Conservation (phyloP, 2,329 filamentous ascomycete genomes). For the Pseudodiploospora longispora region DNA sequence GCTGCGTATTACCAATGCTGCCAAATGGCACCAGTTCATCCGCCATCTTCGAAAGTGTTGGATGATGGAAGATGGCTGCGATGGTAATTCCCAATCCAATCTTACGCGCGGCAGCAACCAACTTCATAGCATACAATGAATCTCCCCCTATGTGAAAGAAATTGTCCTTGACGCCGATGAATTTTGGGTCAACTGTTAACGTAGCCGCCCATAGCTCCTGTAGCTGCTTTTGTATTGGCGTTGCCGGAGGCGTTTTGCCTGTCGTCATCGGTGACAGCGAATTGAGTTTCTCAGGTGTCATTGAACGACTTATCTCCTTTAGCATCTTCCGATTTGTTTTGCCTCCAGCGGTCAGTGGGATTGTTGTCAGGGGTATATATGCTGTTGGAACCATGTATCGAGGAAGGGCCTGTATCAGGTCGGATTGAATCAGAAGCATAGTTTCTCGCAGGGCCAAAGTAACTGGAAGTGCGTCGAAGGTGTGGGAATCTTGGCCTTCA, state of each 20-base stretch:
- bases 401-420: constrained; percentile 6
- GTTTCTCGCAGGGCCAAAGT: background rate
- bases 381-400: constrained; percentile 14
- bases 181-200: background rate
- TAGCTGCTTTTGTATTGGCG: background rate
- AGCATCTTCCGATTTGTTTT: constrained; percentile 12
- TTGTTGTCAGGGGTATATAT: constrained; percentile 7
- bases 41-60: background rate
- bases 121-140: constrained; percentile 35
- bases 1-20: background rate
- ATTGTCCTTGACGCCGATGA: constrained; percentile 22
- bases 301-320: constrained; percentile 3
- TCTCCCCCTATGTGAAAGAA: constrained; percentile 37
- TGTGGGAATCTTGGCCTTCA: background rate
- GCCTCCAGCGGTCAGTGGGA: constrained; percentile 11
- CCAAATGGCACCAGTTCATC: background rate
- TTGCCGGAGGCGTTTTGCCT: background rate
- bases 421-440: background rate
- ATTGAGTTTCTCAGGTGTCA: background rate
- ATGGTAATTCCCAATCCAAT: constrained; percentile 7
- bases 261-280: background rate
- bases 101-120: constrained; percentile 28
- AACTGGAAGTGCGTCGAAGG: background rate
- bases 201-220: background rate
- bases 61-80: constrained; percentile 7